Evolutionary conservation across 2,329 filamentous ascomycete species (phyloP), one percentile per base, ranked within the genome.

Genomic region (Passalora sequoiae): DNA sequence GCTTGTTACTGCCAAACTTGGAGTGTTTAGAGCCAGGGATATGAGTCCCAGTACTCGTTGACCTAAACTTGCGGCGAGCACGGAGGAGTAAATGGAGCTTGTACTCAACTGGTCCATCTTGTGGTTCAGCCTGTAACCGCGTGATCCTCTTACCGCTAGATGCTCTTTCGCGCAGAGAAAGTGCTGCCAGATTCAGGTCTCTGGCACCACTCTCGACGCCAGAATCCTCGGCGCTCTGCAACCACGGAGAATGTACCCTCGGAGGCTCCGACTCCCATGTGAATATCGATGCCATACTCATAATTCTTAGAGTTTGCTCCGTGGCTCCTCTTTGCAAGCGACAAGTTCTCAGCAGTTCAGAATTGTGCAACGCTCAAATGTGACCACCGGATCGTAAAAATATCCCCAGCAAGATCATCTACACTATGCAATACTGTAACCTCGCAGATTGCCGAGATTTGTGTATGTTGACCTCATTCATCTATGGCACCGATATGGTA

Each of bases 101-200:
- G 69, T 98, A 98, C 67, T 98, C 92, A 0, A 87, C 94, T 13
- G 92, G 89, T 0, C 92, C 92, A 51, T 94, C 84, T 61, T 97
- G 89, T 4, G 91, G 91, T 64, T 98, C 92, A 9, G 91, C 83
- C 51, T 89, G 83, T 12, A 98, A 70, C 59, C 83, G 87, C 32
- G 81, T 84, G 33, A 92, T 78, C 13, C 39, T 46, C 17, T 48
- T 35, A 9, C 45, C 41, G 24, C 27, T 42, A 16, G 44, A 15
- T 32, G 47, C 38, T 28, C 42, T 32, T 15, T 51, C 40, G 15
- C 40, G 35, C 13, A 51, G 25, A 21, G 43, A 46, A 3, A 45
- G 22, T 27, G 44, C 33, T 21, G 51, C 40, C n/a, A 43, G 24
- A 9, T 39, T 32, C 6, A 45, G 24, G n/a, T 43, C 40, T 6